Evolutionary conservation across 1,284 basidiomycete genomes (phyloP), one percentile per base, ranked within the genome.

Genomic region (Apiotrichum siamense): DNA sequence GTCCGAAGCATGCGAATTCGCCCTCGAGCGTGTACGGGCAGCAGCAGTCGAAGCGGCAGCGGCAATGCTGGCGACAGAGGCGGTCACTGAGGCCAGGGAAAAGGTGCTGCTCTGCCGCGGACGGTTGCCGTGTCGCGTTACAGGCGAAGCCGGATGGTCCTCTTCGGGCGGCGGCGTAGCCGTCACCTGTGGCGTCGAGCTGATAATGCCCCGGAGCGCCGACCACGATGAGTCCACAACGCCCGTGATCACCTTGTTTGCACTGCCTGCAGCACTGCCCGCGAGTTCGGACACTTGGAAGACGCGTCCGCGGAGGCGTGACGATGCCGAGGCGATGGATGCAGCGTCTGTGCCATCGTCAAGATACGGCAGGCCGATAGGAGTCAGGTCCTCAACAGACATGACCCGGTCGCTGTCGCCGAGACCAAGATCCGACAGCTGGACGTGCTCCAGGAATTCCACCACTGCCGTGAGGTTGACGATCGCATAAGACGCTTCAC

Each of bases 381-480:
- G 87, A 1, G 83, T 82, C 25, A 90, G 73, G 57, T 87, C 84
- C 0, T 83, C 83, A 24, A 85, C 81, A 60, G 86, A 82, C 52
- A 82, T 74, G 11, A 86, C 78, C 47, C 78, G 80, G 57, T 80
- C 80, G 13, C 79, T 79, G 33, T 84, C 83, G 6, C 82, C 81
- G 10, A 96, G 76, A 0, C 91, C 90, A 12, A 97, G 76, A 6
- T 83, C 86, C 9, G 80, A 83, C 46, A 93, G 77, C 70, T 93
- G 88, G 23, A 96, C 89, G 63, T 90, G 45, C 74, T 93, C 88
- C 36, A 97, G 76, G 69, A 96, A 97, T 64, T 94, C 90, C 3
- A 88, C 87, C 1, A 92, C 91, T 7, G 93, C 93, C 75, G 93
- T 84, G 27, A 94, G 77, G 70, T 96, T 97, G 67, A 96, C 87